Evolutionary conservation across 106 monocot genomes (phyloP).

Genomic region (Phalaenopsis equestris): DNA sequence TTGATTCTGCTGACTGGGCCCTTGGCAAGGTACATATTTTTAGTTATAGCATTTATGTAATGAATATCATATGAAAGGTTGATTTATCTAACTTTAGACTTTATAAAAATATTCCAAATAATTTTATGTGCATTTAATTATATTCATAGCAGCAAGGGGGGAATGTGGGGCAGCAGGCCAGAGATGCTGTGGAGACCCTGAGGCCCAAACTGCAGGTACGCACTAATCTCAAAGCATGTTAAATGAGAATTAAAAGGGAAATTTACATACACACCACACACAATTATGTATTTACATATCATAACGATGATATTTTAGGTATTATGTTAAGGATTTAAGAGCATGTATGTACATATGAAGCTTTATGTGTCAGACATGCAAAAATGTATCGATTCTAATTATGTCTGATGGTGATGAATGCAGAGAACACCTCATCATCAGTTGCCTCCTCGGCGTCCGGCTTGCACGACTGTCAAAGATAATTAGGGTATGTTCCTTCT

Average conservation of each 20-base stretch:
- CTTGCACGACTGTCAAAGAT: slow-evolving; percentile 9
- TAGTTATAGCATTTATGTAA: background rate
- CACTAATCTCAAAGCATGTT: background rate
- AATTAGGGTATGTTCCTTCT: background rate
- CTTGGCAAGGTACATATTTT: slow-evolving; percentile 16
- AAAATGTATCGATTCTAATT: too few species aligned
- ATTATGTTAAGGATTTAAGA: too few species aligned
- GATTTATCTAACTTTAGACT: too few species aligned
- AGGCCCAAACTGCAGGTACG: slow-evolving; percentile 82
- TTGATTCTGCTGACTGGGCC: slow-evolving; percentile 30
- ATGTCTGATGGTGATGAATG: background rate
- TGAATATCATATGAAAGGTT: background rate
- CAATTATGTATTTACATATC: too few species aligned
- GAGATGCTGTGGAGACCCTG: slow-evolving; percentile 44
- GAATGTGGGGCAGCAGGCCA: slow-evolving; percentile 23
- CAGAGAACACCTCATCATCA: slow-evolving; percentile 7
- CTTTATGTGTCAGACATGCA: too few species aligned
- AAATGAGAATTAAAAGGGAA: too few species aligned
- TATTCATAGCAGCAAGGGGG: slow-evolving; percentile 40
- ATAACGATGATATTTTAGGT: too few species aligned
- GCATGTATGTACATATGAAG: too few species aligned
- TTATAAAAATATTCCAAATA: too few species aligned
- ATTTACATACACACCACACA: too few species aligned
- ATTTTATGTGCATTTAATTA: background rate
- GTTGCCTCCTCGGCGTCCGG: slow-evolving; percentile 5